Conservation (phyloP, 345 rosid genomes). For the Gossypium anomalum region DNA sequence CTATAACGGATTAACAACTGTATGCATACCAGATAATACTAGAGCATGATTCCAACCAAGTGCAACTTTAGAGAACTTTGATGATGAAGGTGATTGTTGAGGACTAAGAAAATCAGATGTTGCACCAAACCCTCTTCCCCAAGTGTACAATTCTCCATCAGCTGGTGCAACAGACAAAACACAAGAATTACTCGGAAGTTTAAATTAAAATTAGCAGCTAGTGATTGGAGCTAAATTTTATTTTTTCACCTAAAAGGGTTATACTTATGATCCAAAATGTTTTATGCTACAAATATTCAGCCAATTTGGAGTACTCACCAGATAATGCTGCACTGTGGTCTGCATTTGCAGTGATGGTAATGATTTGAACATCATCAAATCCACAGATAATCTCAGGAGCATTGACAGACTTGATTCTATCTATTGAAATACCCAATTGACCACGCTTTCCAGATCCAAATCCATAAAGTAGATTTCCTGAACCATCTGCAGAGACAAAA, state of each 20-base stretch:
- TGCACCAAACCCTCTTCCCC: conserved; percentile 82
- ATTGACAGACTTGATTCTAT: conserved; percentile 37
- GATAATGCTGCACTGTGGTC: conserved; percentile 81
- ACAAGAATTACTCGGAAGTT: neutral
- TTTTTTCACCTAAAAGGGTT: neutral
- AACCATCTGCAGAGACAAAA: conserved; percentile 22
- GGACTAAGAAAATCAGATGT: conserved; percentile 46
- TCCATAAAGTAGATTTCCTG: conserved; percentile 51
- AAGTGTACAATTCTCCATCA: conserved; percentile 52
- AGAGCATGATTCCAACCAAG: conserved; percentile 89
- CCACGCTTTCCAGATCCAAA: conserved; percentile 90
- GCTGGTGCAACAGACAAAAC: conserved; percentile 35
- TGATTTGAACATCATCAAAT: conserved; percentile 45
- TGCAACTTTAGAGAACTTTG: conserved; percentile 38
- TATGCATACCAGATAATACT: conserved; percentile 47
- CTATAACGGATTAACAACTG: neutral
- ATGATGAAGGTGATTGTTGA: conserved; percentile 32
- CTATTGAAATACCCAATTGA: conserved; percentile 58
- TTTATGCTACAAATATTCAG: neutral
- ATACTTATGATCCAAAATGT: neutral
- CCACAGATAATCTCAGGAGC: conserved; percentile 55
- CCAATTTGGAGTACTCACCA: conserved; percentile 30
- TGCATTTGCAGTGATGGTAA: conserved; percentile 64
- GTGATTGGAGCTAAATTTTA: neutral
- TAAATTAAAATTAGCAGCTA: neutral